Conservation (phyloP, 176 grass and related monocot genomes). For the Oryza glaberrima region DNA sequence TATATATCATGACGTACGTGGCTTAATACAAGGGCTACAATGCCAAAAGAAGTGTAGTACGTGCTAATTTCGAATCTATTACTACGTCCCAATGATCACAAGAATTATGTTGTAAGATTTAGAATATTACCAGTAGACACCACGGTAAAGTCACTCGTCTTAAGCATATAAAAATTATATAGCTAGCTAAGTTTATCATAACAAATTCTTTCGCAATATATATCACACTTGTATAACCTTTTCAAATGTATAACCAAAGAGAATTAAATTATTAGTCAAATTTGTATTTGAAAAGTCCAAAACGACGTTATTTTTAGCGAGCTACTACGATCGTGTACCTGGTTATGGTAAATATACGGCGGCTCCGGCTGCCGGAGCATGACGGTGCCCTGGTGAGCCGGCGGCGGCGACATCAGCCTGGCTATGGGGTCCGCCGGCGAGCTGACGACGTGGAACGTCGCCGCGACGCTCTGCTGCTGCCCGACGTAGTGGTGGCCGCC, state of each 20-base stretch:
- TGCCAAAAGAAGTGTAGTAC: neutral
- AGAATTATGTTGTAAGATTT: too few relatives aligned
- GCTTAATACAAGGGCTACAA: neutral
- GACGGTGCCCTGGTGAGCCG: constrained; percentile 44
- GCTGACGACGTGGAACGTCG: constrained; percentile 56
- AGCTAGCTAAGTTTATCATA: too few relatives aligned
- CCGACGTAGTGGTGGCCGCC: constrained; percentile 34
- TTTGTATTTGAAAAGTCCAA: too few relatives aligned
- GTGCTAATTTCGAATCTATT: neutral
- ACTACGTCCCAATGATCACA: too few relatives aligned
- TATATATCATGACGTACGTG: neutral
- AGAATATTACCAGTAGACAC: too few relatives aligned
- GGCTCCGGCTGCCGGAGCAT: constrained; percentile 42
- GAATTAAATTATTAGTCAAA: too few relatives aligned
- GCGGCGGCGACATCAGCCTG: constrained; percentile 49
- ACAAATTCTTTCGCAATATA: too few relatives aligned
- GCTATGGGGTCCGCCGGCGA: constrained; percentile 44
- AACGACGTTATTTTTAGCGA: too few relatives aligned
- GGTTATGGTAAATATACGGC: constrained; percentile 36
- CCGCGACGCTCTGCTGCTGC: constrained; percentile 36
- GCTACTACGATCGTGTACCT: neutral
- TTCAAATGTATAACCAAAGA: too few relatives aligned
- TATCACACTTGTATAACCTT: too few relatives aligned
- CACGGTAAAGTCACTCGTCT: too few relatives aligned
- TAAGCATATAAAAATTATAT: too few relatives aligned